Percentiles rank a stretch among this genome's conserved stretches.
phyloP scores from a whole-genome alignment of 2,329 filamentous ascomycete genomes.

The Pestalotiopsis sp. region DNA sequence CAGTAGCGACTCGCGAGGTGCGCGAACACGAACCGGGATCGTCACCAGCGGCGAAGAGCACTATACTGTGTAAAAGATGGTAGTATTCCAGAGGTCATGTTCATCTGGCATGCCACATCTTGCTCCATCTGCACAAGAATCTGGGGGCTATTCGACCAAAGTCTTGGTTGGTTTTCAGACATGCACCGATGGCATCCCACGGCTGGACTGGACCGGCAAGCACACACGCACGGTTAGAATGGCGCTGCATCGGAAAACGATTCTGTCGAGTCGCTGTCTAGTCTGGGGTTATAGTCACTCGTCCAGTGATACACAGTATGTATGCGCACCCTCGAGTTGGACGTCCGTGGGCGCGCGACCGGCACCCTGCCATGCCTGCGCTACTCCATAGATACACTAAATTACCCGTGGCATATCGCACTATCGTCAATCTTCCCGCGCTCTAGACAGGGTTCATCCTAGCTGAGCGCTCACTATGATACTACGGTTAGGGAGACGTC shows the following conservation, averaged over 20 bases:
- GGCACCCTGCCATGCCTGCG: background rate
- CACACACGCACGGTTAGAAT: background rate
- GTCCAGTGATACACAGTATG: background rate
- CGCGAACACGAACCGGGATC: background rate
- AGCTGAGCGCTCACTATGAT: background rate
- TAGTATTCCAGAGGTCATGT: background rate
- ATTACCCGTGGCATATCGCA: constrained; percentile 6
- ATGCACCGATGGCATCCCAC: background rate
- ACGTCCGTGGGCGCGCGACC: background rate
- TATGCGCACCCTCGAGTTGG: background rate
- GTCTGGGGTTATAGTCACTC: background rate
- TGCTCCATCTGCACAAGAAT: background rate
- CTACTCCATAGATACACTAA: background rate
- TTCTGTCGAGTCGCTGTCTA: background rate
- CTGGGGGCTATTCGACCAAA: background rate
- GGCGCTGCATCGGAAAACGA: background rate
- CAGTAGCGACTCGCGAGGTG: background rate
- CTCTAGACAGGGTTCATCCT: constrained; percentile 7
- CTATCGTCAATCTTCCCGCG: constrained; percentile 2
- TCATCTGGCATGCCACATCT: background rate
- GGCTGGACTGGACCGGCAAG: background rate
- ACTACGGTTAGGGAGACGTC: background rate
- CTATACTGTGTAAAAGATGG: background rate
- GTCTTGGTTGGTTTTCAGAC: background rate
- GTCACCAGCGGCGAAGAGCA: background rate